phyloP scores from a whole-genome alignment of 768 basidiomycete species.

The Panaeolus papilionaceus region DNA sequence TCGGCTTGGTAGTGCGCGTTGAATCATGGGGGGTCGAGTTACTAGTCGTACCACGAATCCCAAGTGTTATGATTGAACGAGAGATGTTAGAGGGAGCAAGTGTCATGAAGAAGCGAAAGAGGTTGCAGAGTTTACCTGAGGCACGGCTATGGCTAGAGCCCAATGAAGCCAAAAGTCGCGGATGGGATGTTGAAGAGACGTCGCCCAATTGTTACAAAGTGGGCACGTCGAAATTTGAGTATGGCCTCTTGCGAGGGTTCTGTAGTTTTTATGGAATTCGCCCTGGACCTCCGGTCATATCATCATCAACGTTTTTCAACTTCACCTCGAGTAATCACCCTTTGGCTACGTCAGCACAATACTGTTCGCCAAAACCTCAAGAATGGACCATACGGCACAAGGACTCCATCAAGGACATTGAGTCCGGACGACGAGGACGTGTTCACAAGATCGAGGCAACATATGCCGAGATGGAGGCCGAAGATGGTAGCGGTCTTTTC shows the following conservation, averaged over 20 bases:
- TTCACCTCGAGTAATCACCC: conserved; percentile 1
- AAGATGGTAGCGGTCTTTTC: not conserved
- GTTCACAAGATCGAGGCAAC: not conserved
- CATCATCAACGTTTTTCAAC: not conserved
- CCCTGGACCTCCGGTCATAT: not conserved
- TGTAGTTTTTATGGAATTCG: not conserved
- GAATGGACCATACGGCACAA: not conserved
- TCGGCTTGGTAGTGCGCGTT: not conserved
- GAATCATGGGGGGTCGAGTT: not conserved
- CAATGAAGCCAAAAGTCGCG: no score
- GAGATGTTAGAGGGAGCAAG: no score
- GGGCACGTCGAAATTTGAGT: not conserved
- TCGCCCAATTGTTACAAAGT: no score
- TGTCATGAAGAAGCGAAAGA: no score
- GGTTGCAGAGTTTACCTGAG: no score
- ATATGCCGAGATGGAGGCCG: not conserved
- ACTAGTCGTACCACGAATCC: not conserved
- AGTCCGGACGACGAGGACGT: no score
- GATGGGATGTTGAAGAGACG: no score
- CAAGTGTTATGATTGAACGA: no score
- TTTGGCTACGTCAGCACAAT: not conserved
- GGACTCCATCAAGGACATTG: not conserved
- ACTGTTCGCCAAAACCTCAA: not conserved
- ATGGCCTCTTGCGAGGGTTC: not conserved
- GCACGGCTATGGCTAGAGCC: no score